Evolutionary conservation across 805 yeast species (phyloP), one percentile per base, ranked within the genome.

Genomic region (Blastobotrys americana): DNA sequence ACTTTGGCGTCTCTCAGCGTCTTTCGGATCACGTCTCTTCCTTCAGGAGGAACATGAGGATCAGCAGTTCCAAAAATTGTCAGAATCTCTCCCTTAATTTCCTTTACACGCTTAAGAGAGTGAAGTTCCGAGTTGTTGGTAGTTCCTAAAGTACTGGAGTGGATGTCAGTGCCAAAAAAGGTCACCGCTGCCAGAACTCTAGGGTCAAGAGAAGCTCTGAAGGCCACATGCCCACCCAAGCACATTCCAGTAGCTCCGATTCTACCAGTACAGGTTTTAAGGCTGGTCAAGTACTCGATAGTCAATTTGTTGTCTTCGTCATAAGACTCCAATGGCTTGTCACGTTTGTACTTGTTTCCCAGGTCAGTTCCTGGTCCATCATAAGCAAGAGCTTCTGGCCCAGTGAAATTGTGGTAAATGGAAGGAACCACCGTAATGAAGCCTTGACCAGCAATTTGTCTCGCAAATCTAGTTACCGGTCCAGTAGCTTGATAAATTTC

Each of bases 221-320:
- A 82, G 1, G 93, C 90, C 55, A 83, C 67, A 59, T 84, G 93
- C 1, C 93, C 94, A 17, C 93, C 93, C 31, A 84, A 73, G 60
- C 94, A 84, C 93, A 84, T 84, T 16, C 93, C 94, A 2, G 90
- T 82, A 37, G 88, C 81, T 31, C 93, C 93, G 53, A 82, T 74
- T 46, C 72, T 75, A 35, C 89, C 89, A 50, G 74, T 78, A 59
- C 83, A 83, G 8, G 86, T 81, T 1, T 71, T 66, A 51, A 84
- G 68, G 2, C 72, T 54, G 39, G 62, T 61, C 45, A 84, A 68
- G 56, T 82, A 77, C 57, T 82, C 86, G 55, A 83, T 71, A 15
- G 84, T 71, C 45, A 82, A 63, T 41, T 63, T 70, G 57, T 73
- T 77, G 61, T 84, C 94, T 56, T 83, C 90, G 55, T 84, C 93